Evolutionary conservation across 768 basidiomycete genomes (phyloP).

Genomic region (Lactarius psammicola): DNA sequence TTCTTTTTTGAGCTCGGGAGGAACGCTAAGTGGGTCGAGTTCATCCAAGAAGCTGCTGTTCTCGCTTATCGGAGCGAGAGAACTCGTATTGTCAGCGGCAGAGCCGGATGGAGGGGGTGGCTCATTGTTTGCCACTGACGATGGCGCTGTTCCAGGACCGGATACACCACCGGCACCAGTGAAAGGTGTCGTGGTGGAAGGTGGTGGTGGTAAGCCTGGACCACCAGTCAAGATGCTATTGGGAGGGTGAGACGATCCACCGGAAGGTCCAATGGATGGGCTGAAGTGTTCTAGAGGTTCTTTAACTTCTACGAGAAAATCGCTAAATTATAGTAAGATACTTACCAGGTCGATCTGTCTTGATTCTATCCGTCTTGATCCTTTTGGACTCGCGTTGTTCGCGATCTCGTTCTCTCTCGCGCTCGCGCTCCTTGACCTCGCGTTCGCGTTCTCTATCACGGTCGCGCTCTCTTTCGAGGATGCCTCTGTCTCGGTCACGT

Average conservation of each 20-base stretch:
- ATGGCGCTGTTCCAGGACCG: conserved; percentile 24
- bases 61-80: conserved; percentile 28
- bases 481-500: conserved; percentile 36
- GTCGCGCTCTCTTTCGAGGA: conserved; percentile 41
- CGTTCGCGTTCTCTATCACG: conserved; percentile 36
- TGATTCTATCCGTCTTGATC: conserved; percentile 29
- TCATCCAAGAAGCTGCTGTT: conserved; percentile 47
- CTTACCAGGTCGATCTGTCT: conserved; percentile 30
- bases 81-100: conserved; percentile 9
- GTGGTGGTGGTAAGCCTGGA: conserved; percentile 29
- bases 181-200: conserved; percentile 28
- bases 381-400: conserved; percentile 28
- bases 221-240: conserved; percentile 26
- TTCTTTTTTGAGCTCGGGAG: conserved; percentile 64
- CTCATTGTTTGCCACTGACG: conserved; percentile 15
- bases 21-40: conserved; percentile 44
- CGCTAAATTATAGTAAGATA: conserved; percentile 1
- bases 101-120: conserved; percentile 1
- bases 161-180: conserved; percentile 22
- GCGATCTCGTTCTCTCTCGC: conserved; percentile 31
- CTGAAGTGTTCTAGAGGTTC: conserved; percentile 26
- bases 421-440: conserved; percentile 35
- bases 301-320: conserved; percentile 16
- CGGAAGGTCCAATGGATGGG: conserved; percentile 27
- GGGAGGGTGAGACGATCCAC: conserved; percentile 20